Base-by-base conservation (phyloP, 352 stramenopile genomes). In the Aphanomyces invadans region DNA sequence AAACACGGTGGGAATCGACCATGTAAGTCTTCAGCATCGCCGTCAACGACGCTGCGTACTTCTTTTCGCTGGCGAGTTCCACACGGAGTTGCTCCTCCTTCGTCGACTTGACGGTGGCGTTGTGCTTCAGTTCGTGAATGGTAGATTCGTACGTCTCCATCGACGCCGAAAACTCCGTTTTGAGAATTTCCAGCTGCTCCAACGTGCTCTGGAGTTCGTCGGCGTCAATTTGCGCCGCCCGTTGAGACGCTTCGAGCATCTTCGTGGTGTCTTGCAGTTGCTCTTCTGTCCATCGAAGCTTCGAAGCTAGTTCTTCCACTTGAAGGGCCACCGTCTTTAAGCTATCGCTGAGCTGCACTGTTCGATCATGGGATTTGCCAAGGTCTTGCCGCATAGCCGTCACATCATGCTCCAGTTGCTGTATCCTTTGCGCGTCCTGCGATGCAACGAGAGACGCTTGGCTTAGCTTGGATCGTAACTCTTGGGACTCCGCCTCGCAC, bases 1-100 rank as follows among this genome's bases (percentile, higher is more conserved):
- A 74, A n/a, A 89, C 78, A 21, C 82, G 70, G 46, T 83, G 82
- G 73, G 89, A 90, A 49, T 76, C 78, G 5, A 53, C 42, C 70
- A 90, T 74, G 51, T 89, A 75, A 45, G 73, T 64, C 28, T 79
- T 73, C 19, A 76, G 74, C 51, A 92, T 57, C 3, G 49, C 61
- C 19, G 76, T 75, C 46, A 92, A 63, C 36, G 88, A 76, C 33
- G 89, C 75, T 0, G 79, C 74, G 39, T 70, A 83, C 33, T 75
- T 74, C 45, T 84, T 79, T 19, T 86, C 74, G 11, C 73, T 72
- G 7, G 77, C 48, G 0, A 74, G 74, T 31, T 81, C 77, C 0
- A 66, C 31, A 25, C 86, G 74, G 4, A 82, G 65, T 5, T 74
- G 70, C 19, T 81, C 66, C 25, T 71, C 57, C 19, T 84, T 71